Percentiles rank a stretch among this genome's conserved stretches.
These are phyloP conservation scores for Pterulicium gracile DNA, from an alignment of 1,284 basidiomycete genomes.

Conservation along the genomic window DNA sequence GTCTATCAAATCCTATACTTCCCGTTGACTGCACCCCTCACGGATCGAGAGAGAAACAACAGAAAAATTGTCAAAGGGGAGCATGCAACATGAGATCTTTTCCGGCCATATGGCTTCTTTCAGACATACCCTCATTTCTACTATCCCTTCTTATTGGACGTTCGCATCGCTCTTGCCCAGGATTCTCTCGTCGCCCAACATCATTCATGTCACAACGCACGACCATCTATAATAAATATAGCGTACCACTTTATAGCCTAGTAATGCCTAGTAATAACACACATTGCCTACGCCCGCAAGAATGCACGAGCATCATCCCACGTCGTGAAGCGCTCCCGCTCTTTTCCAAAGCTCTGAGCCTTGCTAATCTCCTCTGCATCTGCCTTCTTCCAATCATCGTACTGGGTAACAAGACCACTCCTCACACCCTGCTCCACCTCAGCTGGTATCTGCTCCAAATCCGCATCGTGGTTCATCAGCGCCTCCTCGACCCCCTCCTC, in stretches of 20 bases:
- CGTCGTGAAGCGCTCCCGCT: constrained; percentile 60
- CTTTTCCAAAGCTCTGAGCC: constrained; percentile 53
- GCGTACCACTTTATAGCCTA: too few relatives aligned
- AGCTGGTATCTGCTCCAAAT: constrained; percentile 33
- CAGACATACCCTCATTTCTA: too few relatives aligned
- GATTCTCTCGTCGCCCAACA: too few relatives aligned
- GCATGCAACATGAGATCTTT: too few relatives aligned
- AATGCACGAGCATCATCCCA: constrained; percentile 46
- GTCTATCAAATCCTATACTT: constrained; percentile 1
- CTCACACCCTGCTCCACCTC: constrained; percentile 46
- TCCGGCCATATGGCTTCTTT: too few relatives aligned
- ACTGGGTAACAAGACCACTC: constrained; percentile 39
- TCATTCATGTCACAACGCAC: too few relatives aligned
- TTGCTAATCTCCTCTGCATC: constrained; percentile 55
- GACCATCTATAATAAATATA: too few relatives aligned
- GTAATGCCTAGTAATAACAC: too few relatives aligned
- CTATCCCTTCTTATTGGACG: too few relatives aligned
- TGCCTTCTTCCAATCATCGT: constrained; percentile 60
- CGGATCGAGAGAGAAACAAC: background rate
- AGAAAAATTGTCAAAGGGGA: background rate
- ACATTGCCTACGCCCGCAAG: constrained; percentile 15
- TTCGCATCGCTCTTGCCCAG: too few relatives aligned
- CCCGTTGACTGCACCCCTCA: constrained; percentile 1
- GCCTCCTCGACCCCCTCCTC: constrained; percentile 20
- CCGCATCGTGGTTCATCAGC: constrained; percentile 21